Evolutionary conservation across 2,329 filamentous ascomycete genomes (phyloP).

Genomic region (Aspergillus ibericus): DNA sequence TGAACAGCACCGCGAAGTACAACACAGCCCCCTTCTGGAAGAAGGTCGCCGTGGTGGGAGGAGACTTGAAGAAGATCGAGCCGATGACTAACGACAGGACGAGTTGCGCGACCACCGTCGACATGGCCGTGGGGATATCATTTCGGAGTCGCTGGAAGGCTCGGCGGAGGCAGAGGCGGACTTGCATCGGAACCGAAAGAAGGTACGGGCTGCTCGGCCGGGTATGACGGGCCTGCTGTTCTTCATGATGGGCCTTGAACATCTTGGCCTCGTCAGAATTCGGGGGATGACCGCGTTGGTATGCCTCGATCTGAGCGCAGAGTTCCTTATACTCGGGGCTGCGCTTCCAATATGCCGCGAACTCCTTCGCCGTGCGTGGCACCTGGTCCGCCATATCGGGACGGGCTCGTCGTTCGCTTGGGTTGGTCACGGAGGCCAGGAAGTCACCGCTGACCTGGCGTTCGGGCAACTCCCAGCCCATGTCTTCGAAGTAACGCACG

Average conservation of each 20-base stretch:
- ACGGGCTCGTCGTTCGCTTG: constrained; percentile 55
- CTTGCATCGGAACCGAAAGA: constrained; percentile 14
- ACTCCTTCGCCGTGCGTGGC: constrained; percentile 67
- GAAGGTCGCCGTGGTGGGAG: constrained; percentile 10
- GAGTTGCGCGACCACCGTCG: constrained; percentile 9
- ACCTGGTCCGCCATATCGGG: constrained; percentile 60
- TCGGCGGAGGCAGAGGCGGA: constrained; percentile 12
- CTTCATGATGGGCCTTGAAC: constrained; percentile 10
- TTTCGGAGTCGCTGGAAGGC: constrained; percentile 16
- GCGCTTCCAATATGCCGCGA: constrained; percentile 50
- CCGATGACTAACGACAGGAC: constrained; percentile 14
- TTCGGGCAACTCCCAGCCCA: constrained; percentile 66
- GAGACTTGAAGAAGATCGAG: constrained; percentile 16
- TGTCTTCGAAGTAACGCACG: constrained; percentile 63
- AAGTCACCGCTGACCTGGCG: constrained; percentile 69
- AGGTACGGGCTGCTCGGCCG: constrained; percentile 9
- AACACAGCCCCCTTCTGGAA: constrained; percentile 47
- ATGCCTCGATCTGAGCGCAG: constrained; percentile 32
- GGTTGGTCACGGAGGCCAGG: constrained; percentile 66
- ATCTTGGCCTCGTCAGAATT: constrained; percentile 5
- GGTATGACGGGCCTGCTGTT: constrained; percentile 11
- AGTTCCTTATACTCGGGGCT: constrained; percentile 31
- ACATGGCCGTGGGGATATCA: constrained; percentile 11
- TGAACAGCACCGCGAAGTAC: constrained; percentile 82
- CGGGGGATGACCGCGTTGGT: constrained; percentile 30